Percentiles rank a stretch among this genome's conserved stretches.
Evolutionary conservation across 495 filamentous ascomycete genomes (phyloP).

Genomic region (Acidomyces sp.): DNA sequence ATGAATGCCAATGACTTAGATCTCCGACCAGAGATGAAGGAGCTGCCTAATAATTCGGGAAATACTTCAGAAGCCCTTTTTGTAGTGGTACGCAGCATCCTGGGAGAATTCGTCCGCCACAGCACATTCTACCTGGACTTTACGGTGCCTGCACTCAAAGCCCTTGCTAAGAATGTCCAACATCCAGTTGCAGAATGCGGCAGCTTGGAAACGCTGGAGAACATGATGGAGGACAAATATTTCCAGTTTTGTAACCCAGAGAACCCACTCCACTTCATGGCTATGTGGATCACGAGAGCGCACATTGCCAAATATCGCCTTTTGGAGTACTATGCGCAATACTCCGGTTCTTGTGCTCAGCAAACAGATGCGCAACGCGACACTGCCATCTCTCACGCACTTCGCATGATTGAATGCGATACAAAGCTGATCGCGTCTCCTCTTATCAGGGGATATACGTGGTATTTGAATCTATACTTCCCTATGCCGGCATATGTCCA

Average conservation of each 20-base stretch:
- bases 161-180: background rate
- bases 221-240: background rate
- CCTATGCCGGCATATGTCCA: constrained; percentile 42
- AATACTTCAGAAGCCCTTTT: constrained; percentile 40
- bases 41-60: constrained; percentile 25
- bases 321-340: constrained; percentile 34
- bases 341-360: constrained; percentile 14
- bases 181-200: background rate
- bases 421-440: constrained; percentile 38
- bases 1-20: constrained; percentile 46
- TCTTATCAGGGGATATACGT: constrained; percentile 34
- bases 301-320: constrained; percentile 36
- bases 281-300: constrained; percentile 37
- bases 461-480: constrained; percentile 37
- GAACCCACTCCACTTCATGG: constrained; percentile 42
- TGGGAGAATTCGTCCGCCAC: constrained; percentile 38
- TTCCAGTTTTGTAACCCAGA: constrained; percentile 32
- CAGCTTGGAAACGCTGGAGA: background rate
- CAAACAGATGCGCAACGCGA: constrained; percentile 29
- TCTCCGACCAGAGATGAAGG: constrained; percentile 38
- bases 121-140: constrained; percentile 38
- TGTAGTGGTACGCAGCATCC: constrained; percentile 35
- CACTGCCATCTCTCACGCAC: constrained; percentile 29
- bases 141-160: constrained; percentile 8
- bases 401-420: constrained; percentile 36